Conservation (phyloP, 2,329 filamentous ascomycete species). For the Sporothrix variecibatus region DNA sequence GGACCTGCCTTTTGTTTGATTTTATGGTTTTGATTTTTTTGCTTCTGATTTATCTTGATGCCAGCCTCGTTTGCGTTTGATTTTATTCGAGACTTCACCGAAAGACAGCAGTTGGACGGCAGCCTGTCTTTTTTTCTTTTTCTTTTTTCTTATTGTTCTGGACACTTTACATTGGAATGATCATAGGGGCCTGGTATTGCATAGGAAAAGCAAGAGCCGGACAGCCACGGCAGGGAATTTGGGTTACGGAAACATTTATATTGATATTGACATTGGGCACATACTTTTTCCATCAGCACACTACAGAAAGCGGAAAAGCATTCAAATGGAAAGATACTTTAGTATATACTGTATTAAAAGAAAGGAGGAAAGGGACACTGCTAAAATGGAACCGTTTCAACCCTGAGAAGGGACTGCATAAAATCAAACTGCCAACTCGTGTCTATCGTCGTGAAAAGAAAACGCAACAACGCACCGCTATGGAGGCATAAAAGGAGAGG, state of each 20-base stretch:
- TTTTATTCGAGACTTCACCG: background rate
- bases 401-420: background rate
- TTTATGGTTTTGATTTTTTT: background rate
- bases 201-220: background rate
- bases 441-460: background rate
- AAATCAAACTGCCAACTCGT: background rate
- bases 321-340: background rate
- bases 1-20: background rate
- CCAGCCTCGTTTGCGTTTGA: background rate
- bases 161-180: background rate
- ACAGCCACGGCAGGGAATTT: background rate
- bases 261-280: background rate
- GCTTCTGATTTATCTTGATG: background rate
- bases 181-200: background rate
- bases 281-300: too few species aligned
- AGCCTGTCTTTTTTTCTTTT: background rate
- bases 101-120: background rate
- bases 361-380: background rate
- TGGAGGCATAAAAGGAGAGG: background rate
- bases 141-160: background rate
- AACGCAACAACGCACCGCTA: background rate
- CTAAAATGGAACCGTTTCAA: background rate
- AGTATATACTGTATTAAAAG: too few species aligned
- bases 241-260: too few species aligned
- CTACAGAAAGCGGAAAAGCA: background rate